Conservation (phyloP, 208 protist species). For the Crithidia mellificae region DNA sequence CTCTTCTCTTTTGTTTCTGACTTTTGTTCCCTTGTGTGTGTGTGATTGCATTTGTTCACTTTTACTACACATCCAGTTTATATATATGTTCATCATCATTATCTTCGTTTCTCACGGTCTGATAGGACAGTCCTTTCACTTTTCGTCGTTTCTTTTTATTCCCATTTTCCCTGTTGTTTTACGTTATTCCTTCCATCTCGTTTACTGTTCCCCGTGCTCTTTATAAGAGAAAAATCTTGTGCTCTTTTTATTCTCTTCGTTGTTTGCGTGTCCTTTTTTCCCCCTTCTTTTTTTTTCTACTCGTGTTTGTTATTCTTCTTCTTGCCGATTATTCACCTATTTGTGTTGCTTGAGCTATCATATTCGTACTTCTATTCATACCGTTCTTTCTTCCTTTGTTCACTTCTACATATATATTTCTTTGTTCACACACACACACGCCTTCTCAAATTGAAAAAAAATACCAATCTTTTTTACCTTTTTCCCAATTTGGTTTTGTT, state of each 20-base stretch:
- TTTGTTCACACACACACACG: not conserved
- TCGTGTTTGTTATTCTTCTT: not conserved
- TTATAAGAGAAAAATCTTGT: constrained; percentile 7
- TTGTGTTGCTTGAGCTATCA: not conserved
- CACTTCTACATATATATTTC: constrained; percentile 6
- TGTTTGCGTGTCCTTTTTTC: constrained; percentile 5
- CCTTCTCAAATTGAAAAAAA: not conserved
- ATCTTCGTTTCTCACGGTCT: not conserved
- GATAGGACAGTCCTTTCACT: constrained; percentile 2
- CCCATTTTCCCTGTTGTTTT: constrained; percentile 6
- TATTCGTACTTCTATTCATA: constrained; percentile 5
- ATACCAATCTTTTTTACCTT: not conserved
- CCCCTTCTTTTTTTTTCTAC: not conserved
- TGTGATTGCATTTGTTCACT: not conserved
- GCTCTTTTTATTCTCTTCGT: not conserved
- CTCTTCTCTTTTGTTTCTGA: not conserved
- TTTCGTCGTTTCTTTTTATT: constrained; percentile 14
- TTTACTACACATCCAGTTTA: not conserved
- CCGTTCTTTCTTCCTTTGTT: not conserved
- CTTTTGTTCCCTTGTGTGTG: not conserved
- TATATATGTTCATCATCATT: not conserved
- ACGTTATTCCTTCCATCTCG: constrained; percentile 14
- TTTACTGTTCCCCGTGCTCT: not conserved
- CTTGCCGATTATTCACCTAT: not conserved
- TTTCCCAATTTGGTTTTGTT: constrained; percentile 1